These are phyloP conservation scores for Adiantum capillusveneris DNA, from an alignment of 75 land plant genomes.

Conservation along the genomic window DNA sequence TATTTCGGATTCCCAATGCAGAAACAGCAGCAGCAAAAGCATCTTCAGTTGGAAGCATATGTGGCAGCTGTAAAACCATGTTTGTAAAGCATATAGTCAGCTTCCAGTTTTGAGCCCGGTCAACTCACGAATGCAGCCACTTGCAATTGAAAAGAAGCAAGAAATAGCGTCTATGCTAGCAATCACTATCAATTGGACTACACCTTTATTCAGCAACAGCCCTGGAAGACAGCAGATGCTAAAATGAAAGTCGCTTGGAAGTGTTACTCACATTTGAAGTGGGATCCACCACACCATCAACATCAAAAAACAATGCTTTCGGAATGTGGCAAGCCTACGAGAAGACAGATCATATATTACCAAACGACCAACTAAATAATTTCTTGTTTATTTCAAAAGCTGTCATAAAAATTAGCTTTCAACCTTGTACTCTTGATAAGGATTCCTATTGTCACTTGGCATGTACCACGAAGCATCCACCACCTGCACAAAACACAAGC, in stretches of 20 bases:
- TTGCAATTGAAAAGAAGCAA: too few relatives aligned
- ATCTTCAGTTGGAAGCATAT: constrained; percentile 93
- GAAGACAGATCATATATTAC: background rate
- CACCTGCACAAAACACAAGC: constrained; percentile 38
- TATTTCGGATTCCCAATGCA: constrained; percentile 80
- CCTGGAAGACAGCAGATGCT: too few relatives aligned
- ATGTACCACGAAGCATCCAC: constrained; percentile 99
- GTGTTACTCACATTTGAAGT: constrained; percentile 50
- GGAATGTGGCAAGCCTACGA: constrained; percentile 74
- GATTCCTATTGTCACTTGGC: constrained; percentile 87
- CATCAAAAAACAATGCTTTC: constrained; percentile 85
- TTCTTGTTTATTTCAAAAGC: too few relatives aligned
- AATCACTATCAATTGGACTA: too few relatives aligned
- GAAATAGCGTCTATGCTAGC: too few relatives aligned
- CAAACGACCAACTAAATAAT: too few relatives aligned
- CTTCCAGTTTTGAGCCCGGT: too few relatives aligned
- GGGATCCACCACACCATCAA: constrained; percentile 76
- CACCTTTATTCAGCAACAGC: too few relatives aligned
- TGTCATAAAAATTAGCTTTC: too few relatives aligned
- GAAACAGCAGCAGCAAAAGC: constrained; percentile 93
- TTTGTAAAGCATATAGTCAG: too few relatives aligned
- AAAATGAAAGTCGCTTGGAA: constrained; percentile 12
- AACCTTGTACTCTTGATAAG: constrained; percentile 87
- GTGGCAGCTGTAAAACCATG: constrained; percentile 82
- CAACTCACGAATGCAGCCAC: too few relatives aligned